Percentiles rank a stretch among this genome's conserved stretches.
Conservation (phyloP, 116 monocot species). For the Posidonia oceanica region DNA sequence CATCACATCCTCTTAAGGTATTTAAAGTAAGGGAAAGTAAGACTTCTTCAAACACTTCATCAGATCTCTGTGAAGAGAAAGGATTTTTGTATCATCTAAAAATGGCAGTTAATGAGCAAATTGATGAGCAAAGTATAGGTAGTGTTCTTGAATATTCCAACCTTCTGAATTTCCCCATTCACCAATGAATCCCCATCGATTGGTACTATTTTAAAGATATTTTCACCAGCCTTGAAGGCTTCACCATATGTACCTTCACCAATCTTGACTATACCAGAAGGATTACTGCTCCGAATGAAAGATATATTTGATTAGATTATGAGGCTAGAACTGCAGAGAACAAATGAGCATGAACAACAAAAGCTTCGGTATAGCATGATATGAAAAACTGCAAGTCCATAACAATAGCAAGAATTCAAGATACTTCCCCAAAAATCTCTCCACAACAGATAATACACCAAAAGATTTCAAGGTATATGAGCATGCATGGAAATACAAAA, state of each 20-base stretch:
- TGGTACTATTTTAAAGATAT: conserved; percentile 90
- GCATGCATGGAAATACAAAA: no score
- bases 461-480: no score
- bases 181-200: conserved; percentile 76
- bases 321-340: no score
- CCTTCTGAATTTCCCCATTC: conserved; percentile 97
- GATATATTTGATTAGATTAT: not conserved
- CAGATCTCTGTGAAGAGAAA: conserved; percentile 53
- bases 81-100: not conserved
- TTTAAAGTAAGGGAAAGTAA: conserved; percentile 79
- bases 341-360: no score
- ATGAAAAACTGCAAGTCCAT: no score
- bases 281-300: conserved; percentile 37
- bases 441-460: no score
- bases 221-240: conserved; percentile 67
- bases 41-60: conserved; percentile 91
- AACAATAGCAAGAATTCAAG: no score
- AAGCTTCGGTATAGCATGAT: no score
- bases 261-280: conserved; percentile 46
- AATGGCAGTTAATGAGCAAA: not conserved
- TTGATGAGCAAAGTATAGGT: not conserved
- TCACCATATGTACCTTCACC: conserved; percentile 99
- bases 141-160: conserved; percentile 6
- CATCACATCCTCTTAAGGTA: conserved; percentile 35
- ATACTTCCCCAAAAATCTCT: no score